These are phyloP conservation scores for Atkinsonella texensis DNA, from an alignment of 2,329 filamentous ascomycete genomes.

Conservation along the genomic window DNA sequence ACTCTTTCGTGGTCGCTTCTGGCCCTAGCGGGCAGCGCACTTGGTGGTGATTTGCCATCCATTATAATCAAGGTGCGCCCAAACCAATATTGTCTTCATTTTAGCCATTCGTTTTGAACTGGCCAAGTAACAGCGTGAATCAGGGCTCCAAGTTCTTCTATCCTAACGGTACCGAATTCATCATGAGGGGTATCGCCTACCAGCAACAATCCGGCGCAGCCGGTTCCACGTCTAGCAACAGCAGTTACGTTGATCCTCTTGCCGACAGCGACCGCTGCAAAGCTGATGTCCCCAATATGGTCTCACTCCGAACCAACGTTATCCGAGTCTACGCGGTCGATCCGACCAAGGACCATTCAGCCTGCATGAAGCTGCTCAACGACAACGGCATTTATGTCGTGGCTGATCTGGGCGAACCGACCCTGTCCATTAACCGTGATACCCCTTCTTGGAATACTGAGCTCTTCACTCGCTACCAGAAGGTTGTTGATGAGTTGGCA, in stretches of 20 bases:
- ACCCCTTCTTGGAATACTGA: conserved; percentile 65
- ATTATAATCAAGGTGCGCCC: conserved; percentile 56
- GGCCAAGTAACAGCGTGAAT: conserved; percentile 4
- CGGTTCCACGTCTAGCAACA: conserved; percentile 32
- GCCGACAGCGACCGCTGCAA: conserved; percentile 59
- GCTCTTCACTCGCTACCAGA: conserved; percentile 70
- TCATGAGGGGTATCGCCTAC: conserved; percentile 89
- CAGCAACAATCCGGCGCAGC: conserved; percentile 63
- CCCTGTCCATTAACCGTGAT: conserved; percentile 73
- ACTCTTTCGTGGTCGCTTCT: conserved; percentile 22
- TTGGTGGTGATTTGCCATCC: conserved; percentile 37
- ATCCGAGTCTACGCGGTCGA: conserved; percentile 94
- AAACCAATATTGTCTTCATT: conserved; percentile 8
- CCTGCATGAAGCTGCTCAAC: conserved; percentile 74
- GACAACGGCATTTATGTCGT: conserved; percentile 91
- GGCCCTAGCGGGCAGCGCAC: conserved; percentile 28
- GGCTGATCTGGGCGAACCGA: conserved; percentile 76
- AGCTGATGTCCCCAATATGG: conserved; percentile 74
- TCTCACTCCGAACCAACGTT: conserved; percentile 73
- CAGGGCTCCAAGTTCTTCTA: conserved; percentile 83
- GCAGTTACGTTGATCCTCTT: conserved; percentile 71
- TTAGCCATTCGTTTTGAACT: neutral
- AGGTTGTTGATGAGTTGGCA: conserved; percentile 68
- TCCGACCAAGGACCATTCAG: conserved; percentile 62
- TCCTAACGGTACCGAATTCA: conserved; percentile 56